Evolutionary conservation across 2,329 filamentous ascomycete genomes (phyloP).

Genomic region (Fusarium pseudograminearum): DNA sequence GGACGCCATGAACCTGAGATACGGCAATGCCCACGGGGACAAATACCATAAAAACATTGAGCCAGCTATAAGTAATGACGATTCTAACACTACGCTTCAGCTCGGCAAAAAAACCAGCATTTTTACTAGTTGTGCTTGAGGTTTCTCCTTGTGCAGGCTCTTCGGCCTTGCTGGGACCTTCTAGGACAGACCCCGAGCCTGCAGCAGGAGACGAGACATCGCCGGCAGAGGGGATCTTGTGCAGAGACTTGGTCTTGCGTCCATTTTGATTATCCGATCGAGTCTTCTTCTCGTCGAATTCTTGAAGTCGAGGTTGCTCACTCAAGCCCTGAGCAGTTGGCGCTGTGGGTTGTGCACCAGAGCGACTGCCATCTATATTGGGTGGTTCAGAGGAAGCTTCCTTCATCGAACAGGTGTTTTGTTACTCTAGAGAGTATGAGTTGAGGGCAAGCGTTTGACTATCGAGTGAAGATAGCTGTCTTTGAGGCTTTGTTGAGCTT

Average conservation of each 20-base stretch:
- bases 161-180: conserved; percentile 30
- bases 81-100: conserved; percentile 65
- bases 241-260: conserved; percentile 38
- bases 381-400: conserved; percentile 66
- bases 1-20: conserved; percentile 64
- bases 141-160: conserved; percentile 40
- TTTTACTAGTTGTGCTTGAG: conserved; percentile 49
- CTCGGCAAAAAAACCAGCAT: conserved; percentile 60
- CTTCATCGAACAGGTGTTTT: conserved; percentile 69
- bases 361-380: conserved; percentile 68
- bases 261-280: conserved; percentile 15
- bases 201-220: conserved; percentile 60
- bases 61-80: conserved; percentile 77
- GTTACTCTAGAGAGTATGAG: conserved; percentile 10
- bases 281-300: conserved; percentile 29
- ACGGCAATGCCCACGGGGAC: conserved; percentile 81
- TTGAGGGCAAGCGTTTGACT: conserved; percentile 14
- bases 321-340: conserved; percentile 50
- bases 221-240: conserved; percentile 45
- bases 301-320: conserved; percentile 22
- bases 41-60: conserved; percentile 82
- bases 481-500: conserved; percentile 38
- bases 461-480: conserved; percentile 22
- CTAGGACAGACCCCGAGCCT: conserved; percentile 69
- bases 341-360: conserved; percentile 66